Base-by-base conservation (phyloP, 2,329 filamentous ascomycete species). In the Colletotrichum incanum region DNA sequence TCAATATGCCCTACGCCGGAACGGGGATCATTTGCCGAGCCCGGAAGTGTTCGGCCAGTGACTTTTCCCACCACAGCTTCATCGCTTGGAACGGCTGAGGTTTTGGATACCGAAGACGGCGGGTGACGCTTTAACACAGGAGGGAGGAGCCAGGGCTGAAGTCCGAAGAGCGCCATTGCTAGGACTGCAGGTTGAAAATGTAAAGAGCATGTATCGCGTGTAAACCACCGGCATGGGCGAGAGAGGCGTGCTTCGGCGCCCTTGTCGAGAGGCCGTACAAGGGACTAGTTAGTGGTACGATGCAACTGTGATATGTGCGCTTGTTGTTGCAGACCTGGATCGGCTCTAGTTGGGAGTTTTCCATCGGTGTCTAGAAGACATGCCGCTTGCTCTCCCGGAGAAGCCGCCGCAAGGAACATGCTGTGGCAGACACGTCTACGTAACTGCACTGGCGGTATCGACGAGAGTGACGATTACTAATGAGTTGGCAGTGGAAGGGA, bases 41-140 rank as follows among this genome's bases (percentile, higher is more conserved):
- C 58, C 23, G 37, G n/a, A 37, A n/a, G 34, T 28, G 31, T n/a
- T 55, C 49, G 39, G 49, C 52, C 58, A 63, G 49, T 26, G 58
- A 12, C 47, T 45, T 45, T 47, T 45, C 41, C 41, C 31, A 26
- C 31, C 2, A 20, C 31, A 8, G n/a, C 14, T 39, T 16, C 59
- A 28, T 16, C 59, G 39, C 59, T 50, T 43, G 52, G 23, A 50
- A 28, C 16, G 49, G 39, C 28, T 58, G 34, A 34, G 14, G 39
- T 39, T 37, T 31, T 20, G 41, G 54, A n/a, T 23, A 20, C 52
- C 52, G 31, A 1, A 23, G 31, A 11, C 20, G 52, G 28, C n/a
- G n/a, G n/a, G 26, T 2, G 26, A 49, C 45, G 45, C 49, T 11
- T 16, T 18, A 8, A 50, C 47, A 26, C 0, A n/a, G 49, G 23